These are phyloP conservation scores for Triticum monococcum DNA, from an alignment of 176 grass and related monocot genomes.

Conservation along the genomic window DNA sequence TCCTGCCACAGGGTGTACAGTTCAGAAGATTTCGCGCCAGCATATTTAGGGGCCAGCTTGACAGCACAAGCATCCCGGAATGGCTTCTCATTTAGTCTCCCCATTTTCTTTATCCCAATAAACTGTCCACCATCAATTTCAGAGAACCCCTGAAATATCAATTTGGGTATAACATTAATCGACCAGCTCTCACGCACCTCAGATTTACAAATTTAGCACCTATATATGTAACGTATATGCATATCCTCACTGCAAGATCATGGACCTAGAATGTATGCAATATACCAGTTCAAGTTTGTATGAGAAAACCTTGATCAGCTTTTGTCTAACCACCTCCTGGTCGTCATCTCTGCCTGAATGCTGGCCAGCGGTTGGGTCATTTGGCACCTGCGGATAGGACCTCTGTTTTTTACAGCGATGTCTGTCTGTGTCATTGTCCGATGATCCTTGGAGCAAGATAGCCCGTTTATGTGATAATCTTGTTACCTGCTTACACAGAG, in stretches of 20 bases:
- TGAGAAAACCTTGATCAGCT: constrained; percentile 4
- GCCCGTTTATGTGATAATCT: constrained; percentile 22
- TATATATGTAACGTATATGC: background rate
- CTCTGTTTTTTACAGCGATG: background rate
- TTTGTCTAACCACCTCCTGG: background rate
- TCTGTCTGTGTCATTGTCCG: background rate
- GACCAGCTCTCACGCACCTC: background rate
- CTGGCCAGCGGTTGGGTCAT: background rate
- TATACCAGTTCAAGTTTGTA: background rate
- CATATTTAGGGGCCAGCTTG: background rate
- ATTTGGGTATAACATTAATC: background rate
- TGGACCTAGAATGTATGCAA: background rate
- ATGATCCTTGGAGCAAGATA: background rate
- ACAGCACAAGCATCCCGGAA: constrained; percentile 2
- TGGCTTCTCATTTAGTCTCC: background rate
- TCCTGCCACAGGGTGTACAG: background rate
- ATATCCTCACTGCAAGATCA: background rate
- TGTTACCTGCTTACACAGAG: constrained; percentile 28
- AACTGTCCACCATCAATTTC: background rate
- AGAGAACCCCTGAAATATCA: constrained; percentile 1
- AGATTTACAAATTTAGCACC: background rate
- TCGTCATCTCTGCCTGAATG: background rate
- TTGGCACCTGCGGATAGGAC: background rate
- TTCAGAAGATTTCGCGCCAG: background rate
- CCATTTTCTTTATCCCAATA: background rate